Base-by-base conservation (phyloP, 805 yeast genomes). In the Metschnikowia santaceciliae region DNA sequence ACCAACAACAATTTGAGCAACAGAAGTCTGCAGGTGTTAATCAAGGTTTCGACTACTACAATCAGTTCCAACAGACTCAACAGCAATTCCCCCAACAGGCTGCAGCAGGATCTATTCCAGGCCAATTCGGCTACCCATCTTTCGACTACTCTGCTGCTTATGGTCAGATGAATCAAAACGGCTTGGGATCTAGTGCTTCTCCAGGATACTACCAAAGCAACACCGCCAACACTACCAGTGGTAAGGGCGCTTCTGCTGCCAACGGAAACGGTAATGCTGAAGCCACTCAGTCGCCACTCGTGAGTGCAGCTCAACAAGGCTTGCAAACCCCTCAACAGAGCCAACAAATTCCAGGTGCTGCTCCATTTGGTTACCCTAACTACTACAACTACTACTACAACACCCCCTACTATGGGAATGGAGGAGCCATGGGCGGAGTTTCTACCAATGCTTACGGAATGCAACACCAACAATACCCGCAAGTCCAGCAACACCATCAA, bases 61-160 rank as follows among this genome's bases (percentile, higher is more conserved):
- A 52, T 30, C 61, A 58, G 37, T 56, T 54, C 51, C 60, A 55
- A 35, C 61, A 58, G 35, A 36, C 56, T 17, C 60, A 58, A 46
- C 76, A 67, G 50, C 77, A 72, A 54, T 72, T 69, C 51, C 70
- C 71, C 17, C 75, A 70, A 59, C 76, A 72, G 57, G 69, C 70
- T 48, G 61, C 50, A 13, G 67, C 67, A 35, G 76, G 72, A 54
- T 62, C 66, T 47, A 52, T 68, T 39, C 78, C 78, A 49, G 75
- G 70, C 40, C 75, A 70, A 59, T 74, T 67, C 59, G 76, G 70
- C 42, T 75, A 72, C 63, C 78, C 78, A 43, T 75, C 74, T 30
- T 62, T 67, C 42, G 79, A 74, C 58, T 74, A 74, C 64, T 63
- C 70, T 39, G 60, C 52, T 14, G 68, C 67, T 36, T 72, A 72